A percentile compares a stretch with the other conserved stretches of the same genome.
Conservation (phyloP, 1,284 basidiomycete species). For the Naganishia sp. region DNA sequence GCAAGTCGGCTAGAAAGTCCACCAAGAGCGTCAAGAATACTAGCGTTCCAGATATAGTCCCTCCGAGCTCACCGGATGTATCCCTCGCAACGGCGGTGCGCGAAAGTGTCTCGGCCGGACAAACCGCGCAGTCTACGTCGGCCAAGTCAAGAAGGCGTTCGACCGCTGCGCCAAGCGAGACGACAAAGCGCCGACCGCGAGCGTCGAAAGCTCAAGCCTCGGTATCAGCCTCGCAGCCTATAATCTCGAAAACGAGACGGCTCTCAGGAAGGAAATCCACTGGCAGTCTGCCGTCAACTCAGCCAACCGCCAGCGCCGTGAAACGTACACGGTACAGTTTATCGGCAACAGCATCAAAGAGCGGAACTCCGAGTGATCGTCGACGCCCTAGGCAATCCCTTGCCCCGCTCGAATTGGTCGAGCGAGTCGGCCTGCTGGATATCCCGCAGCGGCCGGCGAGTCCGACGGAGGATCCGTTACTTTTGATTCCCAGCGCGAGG, state of each 20-base stretch:
- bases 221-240: background rate
- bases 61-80: slow-evolving; percentile 13
- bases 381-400: slow-evolving; percentile 22
- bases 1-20: slow-evolving; percentile 18
- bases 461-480: slow-evolving; percentile 26
- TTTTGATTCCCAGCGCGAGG: slow-evolving; percentile 21
- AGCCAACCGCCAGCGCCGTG: background rate
- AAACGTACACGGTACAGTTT: slow-evolving; percentile 17
- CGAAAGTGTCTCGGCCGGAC: background rate
- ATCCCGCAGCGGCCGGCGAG: slow-evolving; percentile 21
- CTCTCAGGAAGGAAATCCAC: slow-evolving; percentile 16
- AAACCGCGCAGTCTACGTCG: background rate
- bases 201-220: background rate
- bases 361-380: background rate
- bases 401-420: slow-evolving; percentile 21
- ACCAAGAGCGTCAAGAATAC: slow-evolving; percentile 1
- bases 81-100: background rate
- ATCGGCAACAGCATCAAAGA: background rate
- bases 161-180: background rate
- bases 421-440: slow-evolving; percentile 24
- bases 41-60: background rate
- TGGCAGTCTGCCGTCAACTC: slow-evolving; percentile 11
- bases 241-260: background rate
- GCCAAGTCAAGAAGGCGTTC: slow-evolving; percentile 14
- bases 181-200: background rate